Conservation (phyloP, 2,329 filamentous ascomycete species). For the Botryotinia globosa region DNA sequence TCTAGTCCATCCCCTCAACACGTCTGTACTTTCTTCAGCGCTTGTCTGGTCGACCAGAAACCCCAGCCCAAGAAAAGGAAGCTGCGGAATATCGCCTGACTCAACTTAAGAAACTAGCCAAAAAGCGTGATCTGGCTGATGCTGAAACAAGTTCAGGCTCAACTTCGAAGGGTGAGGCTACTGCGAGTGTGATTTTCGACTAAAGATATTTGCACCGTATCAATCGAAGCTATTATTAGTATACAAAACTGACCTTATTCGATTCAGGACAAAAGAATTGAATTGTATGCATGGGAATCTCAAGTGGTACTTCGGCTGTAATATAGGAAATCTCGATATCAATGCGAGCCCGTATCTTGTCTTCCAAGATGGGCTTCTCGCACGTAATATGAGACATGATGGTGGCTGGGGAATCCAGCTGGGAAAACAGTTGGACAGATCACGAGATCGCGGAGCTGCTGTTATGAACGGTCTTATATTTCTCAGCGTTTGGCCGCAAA, state of each 20-base stretch:
- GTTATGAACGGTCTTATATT: not conserved
- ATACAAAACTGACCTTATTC: not conserved
- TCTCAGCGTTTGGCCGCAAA: not conserved
- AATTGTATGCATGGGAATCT: not conserved
- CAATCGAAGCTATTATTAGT: not conserved
- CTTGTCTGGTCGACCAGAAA: not conserved
- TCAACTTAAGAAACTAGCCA: constrained; percentile 1
- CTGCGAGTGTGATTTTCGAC: not conserved
- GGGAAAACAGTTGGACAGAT: not conserved
- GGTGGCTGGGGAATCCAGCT: not conserved
- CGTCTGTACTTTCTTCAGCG: constrained; percentile 55
- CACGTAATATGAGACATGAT: not conserved
- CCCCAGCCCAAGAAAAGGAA: constrained; percentile 5
- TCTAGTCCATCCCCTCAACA: constrained; percentile 54
- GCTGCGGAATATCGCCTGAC: not conserved
- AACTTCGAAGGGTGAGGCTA: not conserved
- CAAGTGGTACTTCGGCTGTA: not conserved
- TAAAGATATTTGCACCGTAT: not conserved
- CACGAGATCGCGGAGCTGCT: not conserved
- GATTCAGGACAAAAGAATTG: not conserved
- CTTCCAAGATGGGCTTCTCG: not conserved
- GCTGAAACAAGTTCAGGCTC: not conserved
- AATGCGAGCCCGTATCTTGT: not conserved
- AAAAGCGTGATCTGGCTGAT: constrained; percentile 10
- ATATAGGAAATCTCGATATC: not conserved